Percentiles rank a stretch among this genome's conserved stretches.
These are phyloP conservation scores for Saussurea involucrata DNA, from an alignment of 129 eudicot genomes.

Conservation along the genomic window DNA sequence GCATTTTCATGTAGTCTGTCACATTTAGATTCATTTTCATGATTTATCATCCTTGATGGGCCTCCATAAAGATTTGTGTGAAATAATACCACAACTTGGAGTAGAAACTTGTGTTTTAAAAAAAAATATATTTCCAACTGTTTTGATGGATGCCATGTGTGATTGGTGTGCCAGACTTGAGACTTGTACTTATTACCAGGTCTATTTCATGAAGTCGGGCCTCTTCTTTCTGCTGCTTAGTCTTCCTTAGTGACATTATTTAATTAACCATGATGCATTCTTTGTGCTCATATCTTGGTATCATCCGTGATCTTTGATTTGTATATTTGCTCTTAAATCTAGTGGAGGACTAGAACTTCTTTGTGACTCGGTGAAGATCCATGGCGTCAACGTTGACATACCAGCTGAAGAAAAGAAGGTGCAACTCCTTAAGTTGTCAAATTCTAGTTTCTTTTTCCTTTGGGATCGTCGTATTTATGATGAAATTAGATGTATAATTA, in stretches of 20 bases:
- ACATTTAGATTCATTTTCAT: not conserved
- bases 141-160: not conserved
- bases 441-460: not conserved
- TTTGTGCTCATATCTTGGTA: not conserved
- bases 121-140: not conserved
- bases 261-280: not conserved
- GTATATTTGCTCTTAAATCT: not conserved
- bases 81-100: not conserved
- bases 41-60: not conserved
- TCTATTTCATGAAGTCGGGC: not conserved
- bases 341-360: constrained; percentile 97
- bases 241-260: no score
- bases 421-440: not conserved
- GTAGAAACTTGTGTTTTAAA: not conserved
- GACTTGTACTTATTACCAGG: not conserved
- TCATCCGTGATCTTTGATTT: constrained; percentile 3
- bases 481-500: not conserved
- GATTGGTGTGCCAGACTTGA: not conserved
- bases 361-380: constrained; percentile 84
- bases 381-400: constrained; percentile 57
- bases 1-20: not conserved
- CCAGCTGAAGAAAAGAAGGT: constrained; percentile 66
- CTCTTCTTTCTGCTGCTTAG: not conserved
- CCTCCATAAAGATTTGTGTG: not conserved
- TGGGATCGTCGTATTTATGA: not conserved